Evolutionary conservation across 2,329 filamentous ascomycete species (phyloP).

Genomic region (Diaporthe helianthi): DNA sequence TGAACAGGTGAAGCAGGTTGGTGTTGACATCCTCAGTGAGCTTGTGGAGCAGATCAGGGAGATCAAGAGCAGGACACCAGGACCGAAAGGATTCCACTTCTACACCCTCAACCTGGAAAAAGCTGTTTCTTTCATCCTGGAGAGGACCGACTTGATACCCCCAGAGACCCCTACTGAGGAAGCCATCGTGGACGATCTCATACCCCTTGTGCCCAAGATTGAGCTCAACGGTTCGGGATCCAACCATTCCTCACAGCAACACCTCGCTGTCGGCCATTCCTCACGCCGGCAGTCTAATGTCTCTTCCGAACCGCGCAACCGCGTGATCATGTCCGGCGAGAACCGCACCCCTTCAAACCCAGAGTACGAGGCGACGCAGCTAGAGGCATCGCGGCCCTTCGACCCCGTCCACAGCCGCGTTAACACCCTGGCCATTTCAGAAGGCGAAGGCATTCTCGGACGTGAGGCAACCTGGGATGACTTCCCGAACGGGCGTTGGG

Average conservation of each 20-base stretch:
- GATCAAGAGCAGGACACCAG: conserved; percentile 62
- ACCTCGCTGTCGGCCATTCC: conserved; percentile 14
- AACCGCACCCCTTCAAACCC: conserved; percentile 60
- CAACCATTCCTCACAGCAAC: conserved; percentile 40
- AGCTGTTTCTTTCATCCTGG: conserved; percentile 90
- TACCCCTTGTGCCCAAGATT: conserved; percentile 53
- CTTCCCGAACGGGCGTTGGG: conserved; percentile 95
- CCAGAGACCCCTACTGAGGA: conserved; percentile 55
- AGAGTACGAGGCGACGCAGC: conserved; percentile 75
- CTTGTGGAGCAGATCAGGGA: conserved; percentile 79
- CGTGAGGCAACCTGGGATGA: conserved; percentile 99
- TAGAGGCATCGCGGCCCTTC: conserved; percentile 78
- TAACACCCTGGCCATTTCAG: conserved; percentile 90
- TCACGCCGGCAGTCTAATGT: conserved; percentile 76
- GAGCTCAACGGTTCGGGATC: conserved; percentile 58
- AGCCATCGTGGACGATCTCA: conserved; percentile 57
- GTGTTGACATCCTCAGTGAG: conserved; percentile 83
- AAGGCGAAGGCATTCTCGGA: conserved; percentile 87
- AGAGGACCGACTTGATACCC: conserved; percentile 84
- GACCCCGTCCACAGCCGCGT: conserved; percentile 78
- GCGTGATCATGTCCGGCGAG: conserved; percentile 78
- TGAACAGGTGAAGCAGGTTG: conserved; percentile 79
- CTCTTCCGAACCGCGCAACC: conserved; percentile 85
- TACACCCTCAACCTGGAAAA: conserved; percentile 98
- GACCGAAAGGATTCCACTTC: conserved; percentile 88